Evolutionary conservation across 176 grass and related monocot genomes (phyloP), one percentile per base, ranked within the genome.

Genomic region (Melocanna baccifera): DNA sequence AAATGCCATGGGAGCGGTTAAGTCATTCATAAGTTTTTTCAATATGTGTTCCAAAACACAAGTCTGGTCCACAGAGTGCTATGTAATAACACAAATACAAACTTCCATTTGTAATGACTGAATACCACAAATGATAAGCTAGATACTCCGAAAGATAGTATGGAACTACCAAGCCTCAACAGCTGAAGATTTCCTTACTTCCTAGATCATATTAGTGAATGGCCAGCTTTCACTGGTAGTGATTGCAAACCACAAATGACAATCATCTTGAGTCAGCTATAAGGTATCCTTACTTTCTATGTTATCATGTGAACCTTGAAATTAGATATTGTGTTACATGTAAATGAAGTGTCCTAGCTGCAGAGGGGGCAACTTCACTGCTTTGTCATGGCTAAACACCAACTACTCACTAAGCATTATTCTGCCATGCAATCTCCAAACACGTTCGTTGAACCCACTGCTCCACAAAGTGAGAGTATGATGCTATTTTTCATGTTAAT

Each of bases 41-140:
- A 69, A 43, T 69, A 34, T 80, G 25, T 89, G 41, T 67, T 53
- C 37, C 12, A 26, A 69, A 67, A 51, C 52, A 26, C 80, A 62
- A 11, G 34, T 42, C 51, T 42, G 50, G 26, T 55, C 13, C 41
- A 78, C 25, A 76, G 3, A 50, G 81, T 85, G 22, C 10, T 73
- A 85, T 59, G 52, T 69, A 62, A 22, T 23, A 30, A 10, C 32
- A 51, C 5, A 69, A 41, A 68, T 72, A 43, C 46, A 36, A 32
- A 15, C 48, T 67, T 57, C n/a, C 9, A 66, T 47, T 16, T 2
- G 23, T 48, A 28, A 10, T 41, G 12, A 64, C 41, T 56, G 16
- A 69, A 53, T 48, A 48, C 20, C 20, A 65, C 20, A 80, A 23
- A 80, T 67, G 69, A 67, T 25, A 73, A 67, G 50, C 15, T 67